phyloP scores from a whole-genome alignment of 257 asterid genomes.

The Paraleonurus japonicus region DNA sequence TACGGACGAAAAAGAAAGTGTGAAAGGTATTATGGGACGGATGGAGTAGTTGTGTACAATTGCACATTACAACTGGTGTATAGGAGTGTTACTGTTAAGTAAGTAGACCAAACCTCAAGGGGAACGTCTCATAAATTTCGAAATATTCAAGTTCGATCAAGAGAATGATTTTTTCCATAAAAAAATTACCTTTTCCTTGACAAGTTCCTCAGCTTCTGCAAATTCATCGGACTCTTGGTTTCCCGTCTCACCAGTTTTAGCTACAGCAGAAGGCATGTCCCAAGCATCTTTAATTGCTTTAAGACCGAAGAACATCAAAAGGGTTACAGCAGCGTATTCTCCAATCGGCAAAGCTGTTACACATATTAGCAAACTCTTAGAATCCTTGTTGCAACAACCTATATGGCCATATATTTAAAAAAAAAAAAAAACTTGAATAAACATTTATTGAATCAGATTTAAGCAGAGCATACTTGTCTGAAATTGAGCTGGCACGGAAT shows the following conservation, averaged over 20 bases:
- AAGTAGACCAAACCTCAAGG: conserved; percentile 2
- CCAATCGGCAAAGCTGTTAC: conserved; percentile 87
- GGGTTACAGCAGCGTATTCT: conserved; percentile 92
- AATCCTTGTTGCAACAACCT: conserved; percentile 8
- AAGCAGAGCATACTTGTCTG: conserved; percentile 79
- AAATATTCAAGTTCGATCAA: not conserved
- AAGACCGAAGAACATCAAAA: conserved; percentile 90
- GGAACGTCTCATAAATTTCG: not conserved
- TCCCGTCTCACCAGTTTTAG: conserved; percentile 57
- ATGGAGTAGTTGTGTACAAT: too few species aligned
- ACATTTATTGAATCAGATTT: conserved; percentile 2
- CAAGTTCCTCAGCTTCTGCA: conserved; percentile 97
- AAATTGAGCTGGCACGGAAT: conserved; percentile 94
- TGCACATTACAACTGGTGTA: too few species aligned
- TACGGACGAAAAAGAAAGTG: too few species aligned
- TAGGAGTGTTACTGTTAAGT: not conserved
- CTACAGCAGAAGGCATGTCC: conserved; percentile 66
- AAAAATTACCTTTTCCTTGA: conserved; percentile 66
- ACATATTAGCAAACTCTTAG: conserved; percentile 22
- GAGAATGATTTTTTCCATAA: not conserved
- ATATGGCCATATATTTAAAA: not conserved
- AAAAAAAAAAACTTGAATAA: not conserved
- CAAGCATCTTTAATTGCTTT: conserved; percentile 96
- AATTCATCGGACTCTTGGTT: conserved; percentile 71
- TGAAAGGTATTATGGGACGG: too few species aligned